Conservation (phyloP, 148 eudicot genomes). For the Heliamphora exappendiculata region DNA sequence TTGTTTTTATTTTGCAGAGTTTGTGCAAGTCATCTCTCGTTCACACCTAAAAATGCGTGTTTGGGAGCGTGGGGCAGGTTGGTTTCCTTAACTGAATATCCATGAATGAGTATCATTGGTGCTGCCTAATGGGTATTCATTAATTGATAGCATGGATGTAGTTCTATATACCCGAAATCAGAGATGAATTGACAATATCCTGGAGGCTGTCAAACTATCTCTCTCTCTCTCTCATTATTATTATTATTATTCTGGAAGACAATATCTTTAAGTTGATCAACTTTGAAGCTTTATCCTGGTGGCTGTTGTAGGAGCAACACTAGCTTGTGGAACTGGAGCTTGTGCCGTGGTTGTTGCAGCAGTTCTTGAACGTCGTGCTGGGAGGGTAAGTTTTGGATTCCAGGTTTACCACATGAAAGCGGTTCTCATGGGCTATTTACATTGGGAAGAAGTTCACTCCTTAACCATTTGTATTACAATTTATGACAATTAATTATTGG, state of each 20-base stretch:
- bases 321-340: slow-evolving; percentile 99
- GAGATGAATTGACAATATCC: background rate
- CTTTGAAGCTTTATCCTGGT: slow-evolving; percentile 4
- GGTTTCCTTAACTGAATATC: background rate
- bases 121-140: background rate
- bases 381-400: slow-evolving; percentile 42
- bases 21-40: slow-evolving; percentile 85
- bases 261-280: background rate
- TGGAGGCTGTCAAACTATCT: background rate
- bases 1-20: slow-evolving; percentile 50
- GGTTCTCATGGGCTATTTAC: background rate
- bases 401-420: background rate
- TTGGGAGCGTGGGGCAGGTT: slow-evolving; percentile 99
- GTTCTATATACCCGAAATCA: background rate
- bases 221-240: background rate
- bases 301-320: slow-evolving; percentile 58
- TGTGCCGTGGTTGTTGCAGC: slow-evolving; percentile 96
- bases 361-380: slow-evolving; percentile 87
- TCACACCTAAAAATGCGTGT: slow-evolving; percentile 97
- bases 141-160: too few species aligned
- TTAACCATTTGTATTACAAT: background rate
- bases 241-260: background rate
- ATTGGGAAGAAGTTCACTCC: background rate
- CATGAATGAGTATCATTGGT: background rate
- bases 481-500: background rate